phyloP scores from a whole-genome alignment of 1,139 yeast species.

The Saccharomyces pastorianus region DNA sequence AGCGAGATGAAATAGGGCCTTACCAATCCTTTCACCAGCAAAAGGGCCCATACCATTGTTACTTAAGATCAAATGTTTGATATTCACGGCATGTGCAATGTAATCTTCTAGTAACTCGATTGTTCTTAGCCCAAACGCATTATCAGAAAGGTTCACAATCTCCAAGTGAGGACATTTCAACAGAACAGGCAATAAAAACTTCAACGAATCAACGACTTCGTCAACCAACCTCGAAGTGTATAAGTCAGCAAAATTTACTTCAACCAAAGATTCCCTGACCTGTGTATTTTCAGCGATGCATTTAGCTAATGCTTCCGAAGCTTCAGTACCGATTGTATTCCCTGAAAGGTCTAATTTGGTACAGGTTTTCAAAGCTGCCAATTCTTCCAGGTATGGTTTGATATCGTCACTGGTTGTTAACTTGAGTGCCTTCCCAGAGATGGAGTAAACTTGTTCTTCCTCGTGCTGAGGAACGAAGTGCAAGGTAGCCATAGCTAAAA shows the following conservation, averaged over 20 bases:
- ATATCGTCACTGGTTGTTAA: conserved; percentile 69
- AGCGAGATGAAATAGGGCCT: conserved; percentile 69
- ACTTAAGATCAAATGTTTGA: conserved; percentile 79
- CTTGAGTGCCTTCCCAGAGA: conserved; percentile 72
- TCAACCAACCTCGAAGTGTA: conserved; percentile 92
- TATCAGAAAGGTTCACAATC: conserved; percentile 80
- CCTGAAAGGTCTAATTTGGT: conserved; percentile 76
- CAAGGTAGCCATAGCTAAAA: conserved; percentile 32
- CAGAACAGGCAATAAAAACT: conserved; percentile 62
- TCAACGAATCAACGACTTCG: conserved; percentile 83
- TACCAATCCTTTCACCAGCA: conserved; percentile 91
- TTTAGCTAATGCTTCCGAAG: conserved; percentile 64
- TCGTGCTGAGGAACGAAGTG: conserved; percentile 31
- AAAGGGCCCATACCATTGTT: conserved; percentile 97
- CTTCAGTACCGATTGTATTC: conserved; percentile 88
- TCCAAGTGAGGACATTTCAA: conserved; percentile 59
- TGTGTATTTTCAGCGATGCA: conserved; percentile 38
- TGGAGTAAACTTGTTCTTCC: conserved; percentile 39
- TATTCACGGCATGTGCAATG: conserved; percentile 63
- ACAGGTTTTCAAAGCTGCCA: conserved; percentile 37
- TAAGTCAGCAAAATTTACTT: conserved; percentile 79
- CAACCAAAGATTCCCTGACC: conserved; percentile 46
- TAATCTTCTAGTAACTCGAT: conserved; percentile 81
- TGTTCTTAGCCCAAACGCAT: conserved; percentile 93
- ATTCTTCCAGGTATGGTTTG: conserved; percentile 50